Evolutionary conservation across 805 yeast genomes (phyloP).

Genomic region (fission yeast (Schizosaccharomyces pombe)): DNA sequence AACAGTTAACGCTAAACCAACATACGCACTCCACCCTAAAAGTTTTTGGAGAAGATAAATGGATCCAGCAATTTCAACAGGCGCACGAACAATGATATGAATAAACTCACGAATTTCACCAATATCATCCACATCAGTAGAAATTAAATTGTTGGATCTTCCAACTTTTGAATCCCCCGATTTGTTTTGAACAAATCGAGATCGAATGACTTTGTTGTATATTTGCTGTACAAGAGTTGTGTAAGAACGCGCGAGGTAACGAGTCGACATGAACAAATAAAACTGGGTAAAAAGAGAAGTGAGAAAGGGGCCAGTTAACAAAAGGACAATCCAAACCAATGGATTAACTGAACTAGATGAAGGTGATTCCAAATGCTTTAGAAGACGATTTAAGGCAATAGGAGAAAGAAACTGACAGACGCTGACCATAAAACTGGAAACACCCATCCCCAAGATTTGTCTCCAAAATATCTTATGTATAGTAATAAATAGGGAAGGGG

Average conservation of each 20-base stretch:
- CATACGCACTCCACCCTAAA: constrained; percentile 4
- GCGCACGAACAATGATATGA: constrained; percentile 40
- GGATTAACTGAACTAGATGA: not conserved
- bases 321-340: not conserved
- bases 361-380: not conserved
- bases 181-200: not conserved
- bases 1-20: not conserved
- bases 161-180: not conserved
- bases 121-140: constrained; percentile 88
- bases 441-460: not conserved
- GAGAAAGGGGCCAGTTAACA: not conserved
- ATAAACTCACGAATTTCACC: constrained; percentile 20
- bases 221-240: not conserved
- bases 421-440: not conserved
- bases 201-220: not conserved
- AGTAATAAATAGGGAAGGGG: not conserved
- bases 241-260: not conserved
- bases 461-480: not conserved
- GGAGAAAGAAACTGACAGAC: not conserved
- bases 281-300: not conserved
- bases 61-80: not conserved
- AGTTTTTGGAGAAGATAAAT: not conserved
- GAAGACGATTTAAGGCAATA: not conserved
- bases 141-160: constrained; percentile 59
- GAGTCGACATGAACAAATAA: not conserved